Percentiles rank a stretch among this genome's conserved stretches.
Conservation (phyloP, 2,329 filamentous ascomycete species). For the Stromatinia cepivora region DNA sequence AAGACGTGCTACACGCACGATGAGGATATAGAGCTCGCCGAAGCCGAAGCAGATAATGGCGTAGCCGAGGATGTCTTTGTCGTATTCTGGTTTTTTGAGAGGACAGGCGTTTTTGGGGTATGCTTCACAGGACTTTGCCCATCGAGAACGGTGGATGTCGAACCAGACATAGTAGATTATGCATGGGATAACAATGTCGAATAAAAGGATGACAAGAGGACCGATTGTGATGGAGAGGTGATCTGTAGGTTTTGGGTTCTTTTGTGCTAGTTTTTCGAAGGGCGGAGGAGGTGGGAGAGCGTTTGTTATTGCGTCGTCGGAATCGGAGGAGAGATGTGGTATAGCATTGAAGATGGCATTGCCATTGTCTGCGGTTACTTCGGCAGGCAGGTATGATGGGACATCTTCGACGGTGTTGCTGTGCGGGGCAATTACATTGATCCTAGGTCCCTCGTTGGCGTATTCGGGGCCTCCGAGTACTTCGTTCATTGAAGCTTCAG, state of each 20-base stretch:
- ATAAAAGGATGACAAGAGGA: conserved; percentile 31
- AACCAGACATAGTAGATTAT: conserved; percentile 32
- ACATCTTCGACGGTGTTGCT: neutral
- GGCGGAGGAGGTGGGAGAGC: conserved; percentile 12
- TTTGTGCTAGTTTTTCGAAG: conserved; percentile 34
- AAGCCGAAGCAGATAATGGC: conserved; percentile 31
- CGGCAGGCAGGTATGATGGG: neutral
- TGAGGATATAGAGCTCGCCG: conserved; percentile 31
- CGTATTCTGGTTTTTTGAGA: conserved; percentile 28
- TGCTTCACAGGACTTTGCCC: conserved; percentile 25
- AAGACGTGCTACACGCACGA: conserved; percentile 28
- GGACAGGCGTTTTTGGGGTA: conserved; percentile 25
- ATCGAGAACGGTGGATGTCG: conserved; percentile 23
- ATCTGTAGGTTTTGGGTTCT: conserved; percentile 30
- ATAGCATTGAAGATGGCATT: conserved; percentile 11
- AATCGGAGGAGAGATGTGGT: neutral
- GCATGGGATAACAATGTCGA: conserved; percentile 33
- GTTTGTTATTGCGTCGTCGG: neutral
- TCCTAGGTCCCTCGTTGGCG: neutral
- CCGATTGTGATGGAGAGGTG: conserved; percentile 34
- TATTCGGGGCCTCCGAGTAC: neutral
- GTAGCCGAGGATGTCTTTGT: conserved; percentile 31
- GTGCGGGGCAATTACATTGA: neutral
- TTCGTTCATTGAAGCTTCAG: neutral
- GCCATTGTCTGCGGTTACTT: neutral